Evolutionary conservation across 2,329 filamentous ascomycete species (phyloP), one percentile per base, ranked within the genome.

Genomic region (Colletotrichum shisoi): DNA sequence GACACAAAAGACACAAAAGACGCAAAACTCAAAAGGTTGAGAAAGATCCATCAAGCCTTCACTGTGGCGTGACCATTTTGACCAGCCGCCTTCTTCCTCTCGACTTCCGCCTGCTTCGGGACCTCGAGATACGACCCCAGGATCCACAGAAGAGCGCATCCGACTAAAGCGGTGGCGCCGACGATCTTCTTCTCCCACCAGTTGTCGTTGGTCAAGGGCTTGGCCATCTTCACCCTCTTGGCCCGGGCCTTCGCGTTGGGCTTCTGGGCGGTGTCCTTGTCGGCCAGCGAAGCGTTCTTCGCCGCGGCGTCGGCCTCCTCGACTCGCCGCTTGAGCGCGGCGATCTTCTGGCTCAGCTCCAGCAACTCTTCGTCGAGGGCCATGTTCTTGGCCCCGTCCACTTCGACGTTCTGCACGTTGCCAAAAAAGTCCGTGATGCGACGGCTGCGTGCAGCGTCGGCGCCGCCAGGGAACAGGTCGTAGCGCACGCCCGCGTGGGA

Each of bases 351-450:
- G 74, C 91, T 91, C 54, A 97, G 84, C n/a, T 89, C 87, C 40
- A 91, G 80, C 68, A 97, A 79, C 73, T 97, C 93, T 71, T 94
- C 89, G 57, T 89, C 88, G 52, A 88, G 84, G 44, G 80, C 85
- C 61, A 81, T 79, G 67, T 84, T 85, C 65, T 85, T 83, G 51
- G 82, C 81, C 31, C 84, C 84, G 71, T 95, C 92, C 3, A 98
- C 88, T 79, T 98, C 95, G 3, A 99, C 94, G 72, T 94, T 96
- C 77, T 99, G 95, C 15, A 98, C 93, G 76, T 98, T 99, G 27
- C 95, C 95, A 71, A 99, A 98, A 80, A 99, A 99, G 76, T 99
- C 95, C 73, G 96, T 96, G 46, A 99, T 88, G 37, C 95, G 84
- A 48, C 94, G 88, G 72, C 90, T 87, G 61, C 94, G 86, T 0